These are phyloP conservation scores for Aspergillus nomiae DNA, from an alignment of 2,329 filamentous ascomycete genomes.

Conservation along the genomic window DNA sequence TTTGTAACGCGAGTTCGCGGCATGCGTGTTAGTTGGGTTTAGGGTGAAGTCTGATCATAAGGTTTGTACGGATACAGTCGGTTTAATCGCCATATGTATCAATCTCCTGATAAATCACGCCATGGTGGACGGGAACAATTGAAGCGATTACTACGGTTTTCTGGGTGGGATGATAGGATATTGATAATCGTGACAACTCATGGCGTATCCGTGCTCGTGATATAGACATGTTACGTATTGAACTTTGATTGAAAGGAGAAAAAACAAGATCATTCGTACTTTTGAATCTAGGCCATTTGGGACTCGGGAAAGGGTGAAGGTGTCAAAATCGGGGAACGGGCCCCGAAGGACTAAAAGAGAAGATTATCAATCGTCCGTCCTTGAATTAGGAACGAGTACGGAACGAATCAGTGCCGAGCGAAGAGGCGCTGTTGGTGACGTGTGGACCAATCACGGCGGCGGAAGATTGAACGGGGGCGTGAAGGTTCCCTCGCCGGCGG, in stretches of 20 bases:
- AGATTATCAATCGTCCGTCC: constrained; percentile 2
- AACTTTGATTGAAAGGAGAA: not conserved
- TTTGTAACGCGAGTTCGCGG: not conserved
- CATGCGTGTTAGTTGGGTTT: not conserved
- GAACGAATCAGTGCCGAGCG: not conserved
- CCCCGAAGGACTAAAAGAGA: not conserved
- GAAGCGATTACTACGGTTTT: not conserved
- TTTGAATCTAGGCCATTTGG: not conserved
- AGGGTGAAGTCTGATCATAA: not conserved
- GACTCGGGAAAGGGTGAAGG: not conserved
- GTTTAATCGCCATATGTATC: not conserved
- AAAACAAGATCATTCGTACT: not conserved
- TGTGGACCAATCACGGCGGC: constrained; percentile 13
- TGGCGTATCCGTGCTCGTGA: not conserved
- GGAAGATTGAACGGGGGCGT: constrained; percentile 18
- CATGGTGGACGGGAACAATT: not conserved
- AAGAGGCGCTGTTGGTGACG: constrained; percentile 8
- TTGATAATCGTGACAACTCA: too few species aligned
- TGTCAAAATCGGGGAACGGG: constrained; percentile 1
- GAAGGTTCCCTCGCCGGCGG: constrained; percentile 7
- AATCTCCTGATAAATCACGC: constrained; percentile 9
- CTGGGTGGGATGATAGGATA: not conserved
- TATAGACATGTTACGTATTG: not conserved
- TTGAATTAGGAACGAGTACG: not conserved
- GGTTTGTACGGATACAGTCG: not conserved